Evolutionary conservation across 495 filamentous ascomycete genomes (phyloP), one percentile per base, ranked within the genome.

Genomic region (Penicillium coprophilum): DNA sequence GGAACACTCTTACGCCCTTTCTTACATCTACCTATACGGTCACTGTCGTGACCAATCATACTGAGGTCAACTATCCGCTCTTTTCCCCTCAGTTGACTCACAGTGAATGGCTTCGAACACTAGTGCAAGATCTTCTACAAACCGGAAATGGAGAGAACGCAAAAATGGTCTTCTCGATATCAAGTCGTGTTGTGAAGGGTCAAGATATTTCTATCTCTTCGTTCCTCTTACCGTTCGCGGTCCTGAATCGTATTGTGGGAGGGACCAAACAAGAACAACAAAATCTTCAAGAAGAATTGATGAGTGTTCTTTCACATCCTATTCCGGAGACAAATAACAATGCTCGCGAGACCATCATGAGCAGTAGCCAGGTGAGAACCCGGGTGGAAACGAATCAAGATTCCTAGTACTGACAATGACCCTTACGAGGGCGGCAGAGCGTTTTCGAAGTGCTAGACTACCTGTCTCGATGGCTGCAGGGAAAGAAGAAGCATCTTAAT

Each of bases 391-490:
- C 2, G 4, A 46, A 59, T 15, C 34, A 20, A 19, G 30, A 48
- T 61, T 46, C 52, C 53, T 55, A 53, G 28, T 62, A 38, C 31
- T 64, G 24, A 63, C 46, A 3, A 20, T 12, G 13, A 8, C 34
- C 15, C 15, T 28, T 7, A 13, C 31, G 47, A 47, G 30, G 43
- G 15, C 11, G 44, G 36, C 62, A 96, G 90, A 89, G 87, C 51
- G 85, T 96, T 10, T 98, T 98, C 71, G 85, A 86, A 53, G 84
- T 95, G 13, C 80, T 97, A 23, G 95, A 98, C 66, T 96, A 98
- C 69, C 80, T 91, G 55, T 90, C 91, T 54, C 81, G 85, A 45
- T 98, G 95, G 94, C 70, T 94, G 15, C 91, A 96, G 63, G 81
- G 86, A 32, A 90, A 87, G 67, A 92, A 87, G 65, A 91, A 82